Conservation (phyloP, 2,329 filamentous ascomycete species). For the Aureobasidium leucospermi region DNA sequence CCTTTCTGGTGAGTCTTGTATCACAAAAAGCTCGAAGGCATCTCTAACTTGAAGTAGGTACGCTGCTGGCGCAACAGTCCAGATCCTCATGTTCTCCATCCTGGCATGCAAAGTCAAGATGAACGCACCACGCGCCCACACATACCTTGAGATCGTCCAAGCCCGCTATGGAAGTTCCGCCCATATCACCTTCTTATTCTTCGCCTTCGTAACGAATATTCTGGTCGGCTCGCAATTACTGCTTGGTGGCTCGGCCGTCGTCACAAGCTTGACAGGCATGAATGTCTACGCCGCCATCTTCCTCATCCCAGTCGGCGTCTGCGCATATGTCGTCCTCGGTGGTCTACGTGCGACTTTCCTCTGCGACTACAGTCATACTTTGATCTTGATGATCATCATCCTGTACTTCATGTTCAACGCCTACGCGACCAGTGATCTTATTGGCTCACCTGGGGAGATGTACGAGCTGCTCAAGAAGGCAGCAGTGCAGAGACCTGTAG, state of each 20-base stretch:
- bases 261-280: constrained; percentile 37
- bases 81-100: constrained; percentile 37
- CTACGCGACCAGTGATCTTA: constrained; percentile 32
- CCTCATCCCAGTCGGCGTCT: constrained; percentile 35
- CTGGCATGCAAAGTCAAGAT: constrained; percentile 35
- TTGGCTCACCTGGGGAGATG: constrained; percentile 33
- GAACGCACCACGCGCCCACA: constrained; percentile 32
- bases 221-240: constrained; percentile 36
- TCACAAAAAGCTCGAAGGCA: not conserved
- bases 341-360: constrained; percentile 38
- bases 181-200: constrained; percentile 35
- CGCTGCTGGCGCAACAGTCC: constrained; percentile 34
- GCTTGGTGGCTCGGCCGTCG: constrained; percentile 37
- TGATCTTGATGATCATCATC: constrained; percentile 38
- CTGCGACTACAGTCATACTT: constrained; percentile 33
- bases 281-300: constrained; percentile 38
- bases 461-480: constrained; percentile 35
- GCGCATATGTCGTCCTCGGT: constrained; percentile 30
- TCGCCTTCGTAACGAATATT: constrained; percentile 38
- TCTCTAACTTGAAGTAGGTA: constrained; percentile 22
- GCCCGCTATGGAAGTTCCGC: constrained; percentile 30
- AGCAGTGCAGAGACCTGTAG: constrained; percentile 29
- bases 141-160: constrained; percentile 34
- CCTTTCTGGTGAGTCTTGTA: constrained; percentile 2
- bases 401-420: constrained; percentile 39